phyloP scores from a whole-genome alignment of 257 asterid genomes.

The Nicotiana attenuata region DNA sequence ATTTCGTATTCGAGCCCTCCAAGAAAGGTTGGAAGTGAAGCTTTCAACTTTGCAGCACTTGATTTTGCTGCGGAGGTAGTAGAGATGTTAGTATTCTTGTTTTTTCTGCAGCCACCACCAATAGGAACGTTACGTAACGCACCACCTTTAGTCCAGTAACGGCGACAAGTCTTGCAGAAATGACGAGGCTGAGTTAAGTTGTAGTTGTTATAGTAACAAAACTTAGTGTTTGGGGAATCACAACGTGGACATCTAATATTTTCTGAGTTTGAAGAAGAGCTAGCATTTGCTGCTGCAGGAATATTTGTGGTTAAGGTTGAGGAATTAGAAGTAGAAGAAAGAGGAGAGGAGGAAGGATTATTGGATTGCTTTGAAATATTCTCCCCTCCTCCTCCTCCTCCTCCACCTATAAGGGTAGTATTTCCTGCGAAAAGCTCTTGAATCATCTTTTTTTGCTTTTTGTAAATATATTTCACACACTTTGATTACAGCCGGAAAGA shows the following conservation, averaged over 20 bases:
- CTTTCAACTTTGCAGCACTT: constrained; percentile 37
- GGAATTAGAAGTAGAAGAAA: constrained; percentile 19
- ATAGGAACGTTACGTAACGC: constrained; percentile 84
- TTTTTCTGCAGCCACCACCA: constrained; percentile 83
- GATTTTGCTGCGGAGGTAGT: constrained; percentile 31
- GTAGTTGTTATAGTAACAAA: constrained; percentile 89
- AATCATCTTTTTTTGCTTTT: constrained; percentile 44
- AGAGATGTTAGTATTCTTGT: constrained; percentile 36
- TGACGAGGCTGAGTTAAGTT: constrained; percentile 92
- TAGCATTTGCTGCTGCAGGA: constrained; percentile 20
- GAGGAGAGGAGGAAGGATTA: constrained; percentile 20
- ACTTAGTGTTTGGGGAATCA: constrained; percentile 73
- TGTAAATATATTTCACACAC: too few species aligned
- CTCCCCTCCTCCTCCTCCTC: constrained; percentile 11
- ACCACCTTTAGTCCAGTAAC: constrained; percentile 93
- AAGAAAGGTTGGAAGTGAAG: constrained; percentile 22
- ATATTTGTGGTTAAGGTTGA: too few species aligned
- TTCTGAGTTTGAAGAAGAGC: constrained; percentile 36
- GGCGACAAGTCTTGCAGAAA: constrained; percentile 90
- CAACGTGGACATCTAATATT: constrained; percentile 75
- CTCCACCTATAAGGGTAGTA: constrained; percentile 30
- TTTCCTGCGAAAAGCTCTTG: constrained; percentile 58
- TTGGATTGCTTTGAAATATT: constrained; percentile 24
- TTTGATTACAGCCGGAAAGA: neutral
- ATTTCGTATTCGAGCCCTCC: constrained; percentile 31